A percentile compares a stretch with the other conserved stretches of the same genome.
These are phyloP conservation scores for Pythium biforme DNA, from an alignment of 352 stramenopile species.

Conservation along the genomic window DNA sequence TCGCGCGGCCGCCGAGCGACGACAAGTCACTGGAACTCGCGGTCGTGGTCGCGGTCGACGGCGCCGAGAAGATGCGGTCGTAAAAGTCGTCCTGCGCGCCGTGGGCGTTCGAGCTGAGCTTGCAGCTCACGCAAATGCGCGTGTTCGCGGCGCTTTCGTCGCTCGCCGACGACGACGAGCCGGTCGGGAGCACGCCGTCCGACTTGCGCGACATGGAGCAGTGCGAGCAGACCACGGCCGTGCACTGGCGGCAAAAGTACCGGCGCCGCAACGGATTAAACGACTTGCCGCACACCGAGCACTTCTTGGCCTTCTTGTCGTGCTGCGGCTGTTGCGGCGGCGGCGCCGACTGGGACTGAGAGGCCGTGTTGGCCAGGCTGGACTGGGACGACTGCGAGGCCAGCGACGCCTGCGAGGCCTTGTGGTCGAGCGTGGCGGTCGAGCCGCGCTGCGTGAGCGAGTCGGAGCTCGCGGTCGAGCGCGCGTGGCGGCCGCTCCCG, in stretches of 20 bases:
- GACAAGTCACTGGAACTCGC: slow-evolving; percentile 26
- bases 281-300: slow-evolving; percentile 72
- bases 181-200: slow-evolving; percentile 6
- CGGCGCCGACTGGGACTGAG: background rate
- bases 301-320: slow-evolving; percentile 75
- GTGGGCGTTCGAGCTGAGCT: slow-evolving; percentile 49
- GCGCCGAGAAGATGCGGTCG: slow-evolving; percentile 61
- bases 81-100: slow-evolving; percentile 51
- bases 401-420: slow-evolving; percentile 1
- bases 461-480: slow-evolving; percentile 34
- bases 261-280: slow-evolving; percentile 79
- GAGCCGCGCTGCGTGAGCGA: slow-evolving; percentile 25
- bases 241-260: slow-evolving; percentile 70
- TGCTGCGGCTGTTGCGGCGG: slow-evolving; percentile 14
- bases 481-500: slow-evolving; percentile 25
- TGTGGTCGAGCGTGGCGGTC: slow-evolving; percentile 25
- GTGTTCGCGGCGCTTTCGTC: slow-evolving; percentile 54
- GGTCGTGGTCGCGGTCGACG: slow-evolving; percentile 21
- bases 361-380: background rate
- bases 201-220: slow-evolving; percentile 66
- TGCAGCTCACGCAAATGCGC: slow-evolving; percentile 78
- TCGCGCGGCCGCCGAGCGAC: slow-evolving; percentile 19
- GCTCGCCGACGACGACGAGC: slow-evolving; percentile 15
- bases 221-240: slow-evolving; percentile 59
- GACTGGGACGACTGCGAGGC: slow-evolving; percentile 5